phyloP scores from a whole-genome alignment of 306 rosid species.

The Trifolium fragiferum region DNA sequence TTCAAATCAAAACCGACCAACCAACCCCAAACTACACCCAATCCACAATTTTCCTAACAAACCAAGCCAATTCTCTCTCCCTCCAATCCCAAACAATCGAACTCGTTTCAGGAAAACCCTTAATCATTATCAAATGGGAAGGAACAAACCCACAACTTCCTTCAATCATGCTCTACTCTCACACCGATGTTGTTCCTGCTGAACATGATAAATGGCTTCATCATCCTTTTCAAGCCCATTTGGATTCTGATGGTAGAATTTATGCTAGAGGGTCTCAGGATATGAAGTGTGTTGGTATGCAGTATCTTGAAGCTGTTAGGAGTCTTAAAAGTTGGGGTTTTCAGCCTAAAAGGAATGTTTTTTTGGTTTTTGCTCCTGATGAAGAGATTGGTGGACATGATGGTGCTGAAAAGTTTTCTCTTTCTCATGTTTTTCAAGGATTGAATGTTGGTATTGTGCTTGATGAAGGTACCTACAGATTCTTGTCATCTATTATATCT shows the following conservation, averaged over 20 bases:
- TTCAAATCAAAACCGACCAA: constrained; percentile 81
- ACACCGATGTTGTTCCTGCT: constrained; percentile 85
- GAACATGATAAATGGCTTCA: constrained; percentile 75
- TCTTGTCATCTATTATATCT: background rate
- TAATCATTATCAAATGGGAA: constrained; percentile 79
- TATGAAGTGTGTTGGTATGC: constrained; percentile 95
- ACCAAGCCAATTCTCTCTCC: constrained; percentile 65
- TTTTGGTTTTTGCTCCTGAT: constrained; percentile 79
- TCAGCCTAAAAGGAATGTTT: constrained; percentile 60
- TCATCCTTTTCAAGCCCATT: constrained; percentile 71
- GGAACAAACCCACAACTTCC: constrained; percentile 70
- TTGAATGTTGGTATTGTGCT: constrained; percentile 81
- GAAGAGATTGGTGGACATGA: constrained; percentile 89
- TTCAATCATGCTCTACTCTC: constrained; percentile 83
- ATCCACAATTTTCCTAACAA: constrained; percentile 60
- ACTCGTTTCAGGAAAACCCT: constrained; percentile 67
- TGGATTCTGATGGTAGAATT: constrained; percentile 57
- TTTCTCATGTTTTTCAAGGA: constrained; percentile 56
- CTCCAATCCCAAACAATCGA: constrained; percentile 72
- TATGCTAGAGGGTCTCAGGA: constrained; percentile 91
- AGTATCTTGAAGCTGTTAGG: constrained; percentile 88
- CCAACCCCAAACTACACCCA: constrained; percentile 73
- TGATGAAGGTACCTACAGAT: constrained; percentile 69
- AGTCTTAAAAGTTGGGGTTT: constrained; percentile 59
- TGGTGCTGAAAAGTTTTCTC: constrained; percentile 65